phyloP scores from a whole-genome alignment of 208 protist genomes.

The Leishmania tarentolae region DNA sequence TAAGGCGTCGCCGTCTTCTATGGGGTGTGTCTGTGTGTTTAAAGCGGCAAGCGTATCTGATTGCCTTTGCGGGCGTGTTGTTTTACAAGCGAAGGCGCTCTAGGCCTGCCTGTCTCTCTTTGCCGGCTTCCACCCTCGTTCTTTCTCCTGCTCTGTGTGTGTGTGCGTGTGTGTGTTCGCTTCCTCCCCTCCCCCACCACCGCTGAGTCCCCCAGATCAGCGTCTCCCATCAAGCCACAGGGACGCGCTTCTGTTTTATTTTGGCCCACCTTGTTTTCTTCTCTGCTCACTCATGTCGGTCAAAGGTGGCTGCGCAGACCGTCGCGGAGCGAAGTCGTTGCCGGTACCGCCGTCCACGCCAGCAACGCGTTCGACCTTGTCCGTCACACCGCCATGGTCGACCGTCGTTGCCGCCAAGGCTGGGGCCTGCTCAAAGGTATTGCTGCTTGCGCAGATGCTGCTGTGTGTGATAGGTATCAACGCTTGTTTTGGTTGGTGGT shows the following conservation, averaged over 20 bases:
- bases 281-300: background rate
- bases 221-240: background rate
- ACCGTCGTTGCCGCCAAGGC: too few relatives aligned
- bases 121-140: too few relatives aligned
- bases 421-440: slow-evolving; percentile 8
- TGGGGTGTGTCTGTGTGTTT: too few relatives aligned
- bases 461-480: slow-evolving; percentile 78
- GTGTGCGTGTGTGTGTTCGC: background rate
- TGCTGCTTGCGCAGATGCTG: slow-evolving; percentile 54
- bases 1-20: too few relatives aligned
- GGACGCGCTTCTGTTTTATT: background rate
- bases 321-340: background rate
- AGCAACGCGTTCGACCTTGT: background rate
- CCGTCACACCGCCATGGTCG: background rate
- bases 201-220: too few relatives aligned
- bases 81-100: background rate
- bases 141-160: background rate
- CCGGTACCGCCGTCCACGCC: background rate
- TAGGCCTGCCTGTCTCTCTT: too few relatives aligned
- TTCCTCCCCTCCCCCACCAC: background rate
- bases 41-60: too few relatives aligned
- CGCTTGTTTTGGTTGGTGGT: slow-evolving; percentile 83
- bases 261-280: too few relatives aligned
- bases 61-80: background rate
- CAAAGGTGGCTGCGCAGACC: background rate